Conservation (phyloP, 2,329 filamentous ascomycete species). For the Dendrostoma leiphaemia region DNA sequence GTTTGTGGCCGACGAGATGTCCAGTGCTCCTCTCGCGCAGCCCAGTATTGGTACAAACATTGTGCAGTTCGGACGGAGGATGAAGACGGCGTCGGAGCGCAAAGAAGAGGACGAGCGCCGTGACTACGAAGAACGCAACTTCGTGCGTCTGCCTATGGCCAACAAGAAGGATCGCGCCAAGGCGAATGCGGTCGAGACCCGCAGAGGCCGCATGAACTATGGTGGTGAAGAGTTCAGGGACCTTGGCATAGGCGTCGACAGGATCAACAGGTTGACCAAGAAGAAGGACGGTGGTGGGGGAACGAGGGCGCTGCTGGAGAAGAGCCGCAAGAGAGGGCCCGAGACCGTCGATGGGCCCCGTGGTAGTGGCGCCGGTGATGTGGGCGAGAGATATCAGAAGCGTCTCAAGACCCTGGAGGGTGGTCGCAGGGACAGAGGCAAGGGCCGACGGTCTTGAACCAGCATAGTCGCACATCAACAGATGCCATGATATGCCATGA, state of each 20-base stretch:
- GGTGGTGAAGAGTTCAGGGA: conserved; percentile 93
- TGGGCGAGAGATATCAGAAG: conserved; percentile 76
- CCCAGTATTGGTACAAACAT: conserved; percentile 94
- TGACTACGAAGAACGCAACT: conserved; percentile 90
- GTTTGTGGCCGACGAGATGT: conserved; percentile 83
- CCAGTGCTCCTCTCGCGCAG: conserved; percentile 74
- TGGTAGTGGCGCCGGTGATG: conserved; percentile 56
- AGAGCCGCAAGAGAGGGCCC: conserved; percentile 77
- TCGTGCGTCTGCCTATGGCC: conserved; percentile 79
- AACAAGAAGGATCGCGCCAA: conserved; percentile 83
- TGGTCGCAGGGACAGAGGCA: conserved; percentile 31
- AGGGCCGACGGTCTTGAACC: conserved; percentile 10
- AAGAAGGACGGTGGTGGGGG: conserved; percentile 58
- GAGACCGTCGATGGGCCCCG: conserved; percentile 69
- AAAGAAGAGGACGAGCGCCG: conserved; percentile 74
- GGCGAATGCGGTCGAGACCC: conserved; percentile 51
- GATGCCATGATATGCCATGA: background rate
- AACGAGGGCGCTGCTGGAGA: conserved; percentile 67
- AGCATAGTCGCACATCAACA: background rate
- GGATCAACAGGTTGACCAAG: conserved; percentile 80
- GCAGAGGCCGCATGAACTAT: conserved; percentile 61
- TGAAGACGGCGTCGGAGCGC: conserved; percentile 74
- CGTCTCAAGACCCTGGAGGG: conserved; percentile 56
- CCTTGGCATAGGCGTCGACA: conserved; percentile 79
- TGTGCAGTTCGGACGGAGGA: conserved; percentile 70